Conservation (phyloP, 2,329 filamentous ascomycete species). For the Polytolypa hystricis region DNA sequence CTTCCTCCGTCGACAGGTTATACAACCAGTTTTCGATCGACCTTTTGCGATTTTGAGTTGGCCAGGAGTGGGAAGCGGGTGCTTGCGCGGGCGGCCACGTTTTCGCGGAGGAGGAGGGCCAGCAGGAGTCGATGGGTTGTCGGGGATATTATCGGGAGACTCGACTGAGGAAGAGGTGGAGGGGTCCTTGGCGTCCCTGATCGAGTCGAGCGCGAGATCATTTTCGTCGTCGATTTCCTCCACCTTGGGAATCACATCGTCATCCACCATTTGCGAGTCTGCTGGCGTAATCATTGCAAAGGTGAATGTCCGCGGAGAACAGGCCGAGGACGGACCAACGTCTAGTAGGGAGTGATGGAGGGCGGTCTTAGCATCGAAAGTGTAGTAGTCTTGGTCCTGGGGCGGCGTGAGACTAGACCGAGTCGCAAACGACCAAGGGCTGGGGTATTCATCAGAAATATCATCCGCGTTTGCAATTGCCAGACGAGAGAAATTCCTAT, state of each 20-base stretch:
- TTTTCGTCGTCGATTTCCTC: constrained; percentile 43
- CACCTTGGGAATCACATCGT: constrained; percentile 40
- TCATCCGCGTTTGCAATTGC: constrained; percentile 25
- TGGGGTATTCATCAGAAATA: constrained; percentile 21
- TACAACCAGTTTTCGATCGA: constrained; percentile 47
- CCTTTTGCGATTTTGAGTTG: constrained; percentile 67
- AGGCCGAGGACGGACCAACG: constrained; percentile 14
- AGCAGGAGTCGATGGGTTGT: constrained; percentile 10
- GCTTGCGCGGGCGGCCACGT: constrained; percentile 72
- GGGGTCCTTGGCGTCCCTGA: constrained; percentile 22
- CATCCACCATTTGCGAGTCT: constrained; percentile 14
- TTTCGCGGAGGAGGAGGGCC: constrained; percentile 39
- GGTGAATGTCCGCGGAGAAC: constrained; percentile 12
- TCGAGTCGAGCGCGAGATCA: constrained; percentile 15
- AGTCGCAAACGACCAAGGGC: constrained; percentile 14
- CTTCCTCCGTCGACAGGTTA: constrained; percentile 49
- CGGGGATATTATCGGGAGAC: constrained; percentile 16
- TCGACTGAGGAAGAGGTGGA: constrained; percentile 23
- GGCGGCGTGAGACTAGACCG: constrained; percentile 3
- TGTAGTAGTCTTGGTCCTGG: background rate
- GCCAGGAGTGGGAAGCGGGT: constrained; percentile 52
- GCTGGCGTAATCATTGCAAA: constrained; percentile 18
- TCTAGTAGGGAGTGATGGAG: too few relatives aligned
- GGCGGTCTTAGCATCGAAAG: constrained; percentile 8
- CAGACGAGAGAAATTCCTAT: constrained; percentile 21